Evolutionary conservation across 345 rosid genomes (phyloP), one percentile per base, ranked within the genome.

Genomic region (Erodium maritimum): DNA sequence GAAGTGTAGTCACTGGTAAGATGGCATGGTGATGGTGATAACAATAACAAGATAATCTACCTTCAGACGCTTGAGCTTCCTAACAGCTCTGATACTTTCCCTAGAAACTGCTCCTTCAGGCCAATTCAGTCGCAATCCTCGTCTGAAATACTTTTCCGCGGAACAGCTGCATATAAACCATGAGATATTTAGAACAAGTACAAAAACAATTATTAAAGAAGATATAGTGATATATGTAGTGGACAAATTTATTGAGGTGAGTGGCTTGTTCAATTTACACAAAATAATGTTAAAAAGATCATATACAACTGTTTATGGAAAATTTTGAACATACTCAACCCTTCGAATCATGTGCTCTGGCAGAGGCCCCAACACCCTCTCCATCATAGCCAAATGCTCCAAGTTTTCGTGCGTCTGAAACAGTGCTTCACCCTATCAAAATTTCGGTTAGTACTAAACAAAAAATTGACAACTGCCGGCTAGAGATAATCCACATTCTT

Each of bases 301-400:
- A n/a, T n/a, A n/a, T n/a, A n/a, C n/a, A n/a, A n/a, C n/a, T n/a
- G n/a, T n/a, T n/a, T 11, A 29, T 29, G 37, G 5, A 29, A 29
- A 29, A 29, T 3, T 5, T 29, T 29, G 37, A 57, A 16, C 88
- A 80, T 79, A 84, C 91, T 82, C 87, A 3, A 84, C 83, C 74
- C 87, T 82, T 56, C 77, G 62, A 51, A 58, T 69, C 85, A 87
- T 82, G 58, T 82, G 87, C 57, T 82, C 83, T 0, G 95, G 91
- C 34, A 87, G 50, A 14, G 95, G 87, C 61, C 91, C 95, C 50
- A 87, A 63, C 67, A 84, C 87, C 73, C 79, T 80, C 69, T 87
- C 91, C 95, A 87, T 84, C 88, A 87, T 87, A 34, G 95, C 95
- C 22, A 87, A 76, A 77, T 84, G 95, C 76, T 87, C 91, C 66